Conservation (phyloP, 2,329 filamentous ascomycete species). For the Elsinoe batatas region DNA sequence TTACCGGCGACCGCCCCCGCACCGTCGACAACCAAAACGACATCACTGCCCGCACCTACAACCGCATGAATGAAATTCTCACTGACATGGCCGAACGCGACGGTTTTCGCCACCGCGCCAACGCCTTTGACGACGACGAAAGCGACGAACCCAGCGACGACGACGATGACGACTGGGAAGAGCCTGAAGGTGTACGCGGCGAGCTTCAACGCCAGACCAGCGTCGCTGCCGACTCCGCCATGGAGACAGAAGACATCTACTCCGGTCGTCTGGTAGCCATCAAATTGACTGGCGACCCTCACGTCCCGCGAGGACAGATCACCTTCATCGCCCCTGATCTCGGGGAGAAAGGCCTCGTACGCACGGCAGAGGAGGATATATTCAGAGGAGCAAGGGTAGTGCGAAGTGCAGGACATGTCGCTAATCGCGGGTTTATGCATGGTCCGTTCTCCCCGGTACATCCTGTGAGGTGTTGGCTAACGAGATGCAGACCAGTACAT, state of each 20-base stretch:
- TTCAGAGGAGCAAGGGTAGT: conserved; percentile 71
- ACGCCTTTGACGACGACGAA: conserved; percentile 14
- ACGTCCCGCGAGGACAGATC: conserved; percentile 77
- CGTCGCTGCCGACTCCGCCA: not conserved
- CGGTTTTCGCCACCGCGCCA: conserved; percentile 7
- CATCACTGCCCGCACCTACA: conserved; percentile 5
- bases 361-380: conserved; percentile 52
- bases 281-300: conserved; percentile 85
- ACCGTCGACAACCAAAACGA: conserved; percentile 16
- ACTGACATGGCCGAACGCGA: conserved; percentile 10
- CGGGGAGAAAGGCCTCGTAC: conserved; percentile 53
- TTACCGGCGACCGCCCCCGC: conserved; percentile 19
- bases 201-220: conserved; percentile 8
- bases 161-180: conserved; percentile 33
- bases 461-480: not conserved
- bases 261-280: conserved; percentile 67
- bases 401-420: conserved; percentile 66
- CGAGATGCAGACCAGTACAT: conserved; percentile 58
- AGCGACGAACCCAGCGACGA: conserved; percentile 17
- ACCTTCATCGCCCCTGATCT: conserved; percentile 76
- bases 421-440: conserved; percentile 57
- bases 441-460: conserved; percentile 44
- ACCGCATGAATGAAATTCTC: conserved; percentile 9
- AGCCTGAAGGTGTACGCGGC: conserved; percentile 26
- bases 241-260: conserved; percentile 34